A percentile compares a stretch with the other conserved stretches of the same genome.
Evolutionary conservation across 495 filamentous ascomycete species (phyloP).

Genomic region (Penicillium cataractarum): DNA sequence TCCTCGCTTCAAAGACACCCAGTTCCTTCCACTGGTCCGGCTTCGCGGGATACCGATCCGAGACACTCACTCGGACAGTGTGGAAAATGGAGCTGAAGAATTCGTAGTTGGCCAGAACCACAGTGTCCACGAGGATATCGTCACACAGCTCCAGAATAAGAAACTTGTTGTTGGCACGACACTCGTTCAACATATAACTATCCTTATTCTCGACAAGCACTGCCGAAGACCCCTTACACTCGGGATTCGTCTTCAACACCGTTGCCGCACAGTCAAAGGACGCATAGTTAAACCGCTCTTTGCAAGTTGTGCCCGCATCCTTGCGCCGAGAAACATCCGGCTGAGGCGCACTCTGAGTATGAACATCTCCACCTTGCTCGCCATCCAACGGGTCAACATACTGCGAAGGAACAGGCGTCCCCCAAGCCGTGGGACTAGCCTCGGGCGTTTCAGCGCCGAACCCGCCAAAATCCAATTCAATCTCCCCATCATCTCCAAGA

Average conservation of each 20-base stretch:
- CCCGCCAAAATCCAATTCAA: slow-evolving; percentile 84
- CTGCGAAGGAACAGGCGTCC: slow-evolving; percentile 36
- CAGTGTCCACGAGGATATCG: slow-evolving; percentile 92
- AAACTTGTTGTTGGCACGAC: slow-evolving; percentile 85
- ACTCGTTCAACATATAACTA: slow-evolving; percentile 96
- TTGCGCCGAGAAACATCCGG: slow-evolving; percentile 65
- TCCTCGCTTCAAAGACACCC: slow-evolving; percentile 86
- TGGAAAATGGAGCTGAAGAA: slow-evolving; percentile 98
- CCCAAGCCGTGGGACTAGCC: slow-evolving; percentile 43
- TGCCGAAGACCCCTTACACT: slow-evolving; percentile 81
- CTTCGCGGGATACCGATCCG: slow-evolving; percentile 92
- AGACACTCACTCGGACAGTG: slow-evolving; percentile 84
- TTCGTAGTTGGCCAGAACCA: slow-evolving; percentile 96
- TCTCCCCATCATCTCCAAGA: slow-evolving; percentile 86
- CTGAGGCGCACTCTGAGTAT: slow-evolving; percentile 37
- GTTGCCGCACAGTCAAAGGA: slow-evolving; percentile 96
- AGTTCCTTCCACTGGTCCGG: slow-evolving; percentile 88
- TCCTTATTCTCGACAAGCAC: slow-evolving; percentile 97
- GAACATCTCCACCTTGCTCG: slow-evolving; percentile 27
- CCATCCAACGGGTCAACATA: slow-evolving; percentile 31
- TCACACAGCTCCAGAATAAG: slow-evolving; percentile 88
- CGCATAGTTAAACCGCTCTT: slow-evolving; percentile 94
- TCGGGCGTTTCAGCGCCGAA: slow-evolving; percentile 55
- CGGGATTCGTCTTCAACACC: slow-evolving; percentile 83
- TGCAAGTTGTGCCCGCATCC: slow-evolving; percentile 93